Conservation (phyloP, 805 yeast genomes). For the Geotrichum ghanense region DNA sequence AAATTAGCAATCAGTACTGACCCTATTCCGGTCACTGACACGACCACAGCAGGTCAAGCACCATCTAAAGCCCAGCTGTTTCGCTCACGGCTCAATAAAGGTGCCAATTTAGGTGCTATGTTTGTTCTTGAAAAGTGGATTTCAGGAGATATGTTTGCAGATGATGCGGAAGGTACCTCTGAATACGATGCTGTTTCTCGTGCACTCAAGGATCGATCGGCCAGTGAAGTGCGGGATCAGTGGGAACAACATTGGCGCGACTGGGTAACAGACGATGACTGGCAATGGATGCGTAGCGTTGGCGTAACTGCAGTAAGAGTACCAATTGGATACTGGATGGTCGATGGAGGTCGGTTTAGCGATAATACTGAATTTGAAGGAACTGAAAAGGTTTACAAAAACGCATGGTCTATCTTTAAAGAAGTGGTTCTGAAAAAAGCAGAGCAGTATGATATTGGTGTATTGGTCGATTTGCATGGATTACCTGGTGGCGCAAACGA, state of each 20-base stretch:
- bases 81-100: slow-evolving; percentile 42
- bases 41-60: slow-evolving; percentile 20
- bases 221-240: slow-evolving; percentile 39
- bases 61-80: slow-evolving; percentile 25
- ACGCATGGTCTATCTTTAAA: slow-evolving; percentile 62
- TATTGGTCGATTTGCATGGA: slow-evolving; percentile 78
- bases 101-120: slow-evolving; percentile 76
- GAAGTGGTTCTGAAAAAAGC: slow-evolving; percentile 48
- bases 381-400: slow-evolving; percentile 44
- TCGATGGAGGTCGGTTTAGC: slow-evolving; percentile 50
- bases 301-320: slow-evolving; percentile 76
- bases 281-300: slow-evolving; percentile 57
- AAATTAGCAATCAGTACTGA: slow-evolving; percentile 4
- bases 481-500: slow-evolving; percentile 89
- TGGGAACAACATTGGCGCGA: slow-evolving; percentile 53
- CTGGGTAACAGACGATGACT: slow-evolving; percentile 58
- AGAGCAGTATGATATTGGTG: slow-evolving; percentile 47
- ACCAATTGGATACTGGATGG: slow-evolving; percentile 88
- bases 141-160: slow-evolving; percentile 26
- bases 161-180: slow-evolving; percentile 31
- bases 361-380: slow-evolving; percentile 52
- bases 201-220: slow-evolving; percentile 37
- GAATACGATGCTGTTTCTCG: slow-evolving; percentile 66
- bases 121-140: slow-evolving; percentile 79
- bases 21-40: slow-evolving; percentile 18